Evolutionary conservation across 2,329 filamentous ascomycete genomes (phyloP), one percentile per base, ranked within the genome.

Genomic region (Colletotrichum sp.): DNA sequence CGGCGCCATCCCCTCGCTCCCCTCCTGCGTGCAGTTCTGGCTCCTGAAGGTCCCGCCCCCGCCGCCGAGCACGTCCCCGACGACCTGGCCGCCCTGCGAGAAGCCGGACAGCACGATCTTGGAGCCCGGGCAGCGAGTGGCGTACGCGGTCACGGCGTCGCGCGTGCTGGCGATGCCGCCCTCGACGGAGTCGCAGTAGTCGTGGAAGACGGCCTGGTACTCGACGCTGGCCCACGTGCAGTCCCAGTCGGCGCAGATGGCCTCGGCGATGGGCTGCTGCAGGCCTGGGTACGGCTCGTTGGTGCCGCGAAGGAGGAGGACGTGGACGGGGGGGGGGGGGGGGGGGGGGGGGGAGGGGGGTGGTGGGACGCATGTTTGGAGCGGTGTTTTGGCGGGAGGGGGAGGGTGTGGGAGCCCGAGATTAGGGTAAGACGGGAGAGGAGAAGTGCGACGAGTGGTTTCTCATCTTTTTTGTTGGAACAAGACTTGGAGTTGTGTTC

Each of bases 31-130:
- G 67, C 83, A 84, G 28, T 76, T 78, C 34, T 83, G 74, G 67
- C 82, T 83, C 64, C 13, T 39, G 69, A 82, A 82, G 12, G 76
- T 78, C n/a, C 83, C 83, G 27, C 83, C 83, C 8, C 82, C 82
- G 22, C 81, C 81, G 62, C 81, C 82, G 5, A 85, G 77, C 56
- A 85, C 79, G 76, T 85, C 84, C 34, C 83, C 80, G 25, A 84
- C 76, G n/a, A 87, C 80, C 7, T 85, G 83, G 2, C 80, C 82
- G 61, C 85, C 86, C 74, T 87, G 83, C 2, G 83, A 85, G 77
- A 85, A 87, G 0, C 86, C 85, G 71, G 82, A 84, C 32, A 87
- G 71, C 18, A 87, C 84, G 22, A 87, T 81, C 74, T 83, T 85
- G 25, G 83, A 73, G 36, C 84, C 76, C 25, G 86, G 85, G 75